Evolutionary conservation across 2,329 filamentous ascomycete genomes (phyloP).

Genomic region (Gnomoniopsis sp.): DNA sequence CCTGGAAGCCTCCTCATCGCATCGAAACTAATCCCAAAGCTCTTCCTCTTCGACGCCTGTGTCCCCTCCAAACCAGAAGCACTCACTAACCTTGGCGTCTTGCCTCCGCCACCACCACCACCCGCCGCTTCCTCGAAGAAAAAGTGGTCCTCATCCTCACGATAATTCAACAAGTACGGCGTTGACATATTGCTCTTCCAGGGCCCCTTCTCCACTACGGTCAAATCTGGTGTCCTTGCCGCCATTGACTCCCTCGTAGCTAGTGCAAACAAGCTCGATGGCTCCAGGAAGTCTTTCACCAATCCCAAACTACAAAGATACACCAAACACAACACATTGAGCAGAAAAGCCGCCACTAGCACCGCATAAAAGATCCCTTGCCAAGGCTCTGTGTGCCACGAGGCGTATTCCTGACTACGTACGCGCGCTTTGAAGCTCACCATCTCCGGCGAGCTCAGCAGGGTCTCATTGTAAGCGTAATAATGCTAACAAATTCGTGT

Average conservation of each 20-base stretch:
- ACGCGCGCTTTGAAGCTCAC: conserved; percentile 64
- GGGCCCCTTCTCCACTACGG: background rate
- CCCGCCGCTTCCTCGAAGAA: conserved; percentile 38
- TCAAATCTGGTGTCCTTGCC: conserved; percentile 23
- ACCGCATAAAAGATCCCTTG: conserved; percentile 66
- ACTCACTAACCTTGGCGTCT: background rate
- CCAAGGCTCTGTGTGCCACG: conserved; percentile 57
- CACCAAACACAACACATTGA: conserved; percentile 62
- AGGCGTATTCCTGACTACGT: conserved; percentile 66
- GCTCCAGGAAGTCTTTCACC: conserved; percentile 76
- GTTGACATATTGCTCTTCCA: conserved; percentile 29
- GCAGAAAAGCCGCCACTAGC: conserved; percentile 60
- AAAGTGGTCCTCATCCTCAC: conserved; percentile 36
- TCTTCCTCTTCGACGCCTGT: background rate
- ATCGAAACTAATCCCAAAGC: background rate
- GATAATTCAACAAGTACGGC: conserved; percentile 40
- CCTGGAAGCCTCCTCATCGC: background rate
- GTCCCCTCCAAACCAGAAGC: background rate
- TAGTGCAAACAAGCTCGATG: conserved; percentile 69
- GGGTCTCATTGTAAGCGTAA: conserved; percentile 43
- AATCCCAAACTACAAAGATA: conserved; percentile 58
- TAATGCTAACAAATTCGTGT: conserved; percentile 31
- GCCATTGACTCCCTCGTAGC: conserved; percentile 58
- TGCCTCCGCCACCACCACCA: background rate
- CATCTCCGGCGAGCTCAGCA: conserved; percentile 40